A percentile compares a stretch with the other conserved stretches of the same genome.
phyloP scores from a whole-genome alignment of 495 filamentous ascomycete species.

The Neurospora sp. region DNA sequence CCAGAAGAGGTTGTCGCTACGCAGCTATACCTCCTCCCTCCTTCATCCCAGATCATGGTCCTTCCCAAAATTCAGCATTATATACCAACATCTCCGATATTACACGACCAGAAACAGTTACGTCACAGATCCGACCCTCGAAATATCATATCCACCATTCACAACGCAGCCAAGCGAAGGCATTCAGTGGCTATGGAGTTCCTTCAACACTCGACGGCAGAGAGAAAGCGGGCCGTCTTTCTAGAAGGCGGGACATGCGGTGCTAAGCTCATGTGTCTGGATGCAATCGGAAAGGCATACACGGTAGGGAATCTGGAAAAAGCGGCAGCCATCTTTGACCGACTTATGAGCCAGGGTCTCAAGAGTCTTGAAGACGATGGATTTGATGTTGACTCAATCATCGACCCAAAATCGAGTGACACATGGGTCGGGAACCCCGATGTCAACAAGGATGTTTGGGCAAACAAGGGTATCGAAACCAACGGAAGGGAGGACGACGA shows the following conservation, averaged over 20 bases:
- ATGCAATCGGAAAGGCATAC: conserved; percentile 30
- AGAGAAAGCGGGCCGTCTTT: conserved; percentile 38
- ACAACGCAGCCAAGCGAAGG: conserved; percentile 30
- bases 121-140: conserved; percentile 14
- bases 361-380: conserved; percentile 16
- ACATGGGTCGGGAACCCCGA: not conserved
- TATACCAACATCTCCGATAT: conserved; percentile 8
- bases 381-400: not conserved
- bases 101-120: conserved; percentile 12
- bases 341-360: conserved; percentile 32
- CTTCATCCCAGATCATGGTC: conserved; percentile 37
- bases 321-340: conserved; percentile 34
- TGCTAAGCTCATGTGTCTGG: conserved; percentile 34
- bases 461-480: not conserved
- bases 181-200: conserved; percentile 34
- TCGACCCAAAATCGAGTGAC: not conserved
- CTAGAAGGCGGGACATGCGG: conserved; percentile 40
- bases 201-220: conserved; percentile 26
- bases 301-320: conserved; percentile 29
- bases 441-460: not conserved
- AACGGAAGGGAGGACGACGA: not conserved
- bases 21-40: conserved; percentile 41
- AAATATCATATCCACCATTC: conserved; percentile 30
- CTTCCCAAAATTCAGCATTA: conserved; percentile 34
- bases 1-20: conserved; percentile 35